Conservation (phyloP, 352 stramenopile species). For the Globisporangium megalacanthum region DNA sequence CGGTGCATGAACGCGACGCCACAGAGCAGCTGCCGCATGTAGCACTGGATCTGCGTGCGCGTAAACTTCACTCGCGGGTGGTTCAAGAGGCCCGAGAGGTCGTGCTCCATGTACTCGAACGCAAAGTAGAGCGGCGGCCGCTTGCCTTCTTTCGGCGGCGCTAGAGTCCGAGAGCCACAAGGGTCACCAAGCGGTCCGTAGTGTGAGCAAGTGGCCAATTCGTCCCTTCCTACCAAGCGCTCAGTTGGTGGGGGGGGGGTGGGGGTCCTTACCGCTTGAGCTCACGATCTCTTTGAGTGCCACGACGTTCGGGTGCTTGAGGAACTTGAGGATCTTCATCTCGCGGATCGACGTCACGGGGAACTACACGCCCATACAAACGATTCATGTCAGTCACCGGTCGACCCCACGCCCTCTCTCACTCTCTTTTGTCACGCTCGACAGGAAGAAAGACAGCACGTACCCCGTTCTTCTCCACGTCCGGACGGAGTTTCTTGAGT, state of each 20-base stretch:
- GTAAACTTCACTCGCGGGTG: conserved; percentile 79
- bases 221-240: no score
- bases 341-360: conserved; percentile 95
- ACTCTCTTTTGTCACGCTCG: no score
- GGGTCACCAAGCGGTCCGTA: no score
- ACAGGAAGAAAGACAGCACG: conserved; percentile 1
- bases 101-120: conserved; percentile 87
- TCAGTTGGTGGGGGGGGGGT: no score
- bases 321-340: conserved; percentile 97
- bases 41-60: conserved; percentile 83
- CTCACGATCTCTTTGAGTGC: conserved; percentile 94
- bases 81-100: conserved; percentile 79
- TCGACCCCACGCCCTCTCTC: not conserved
- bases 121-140: conserved; percentile 81
- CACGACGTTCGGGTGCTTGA: conserved; percentile 95
- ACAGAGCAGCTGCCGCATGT: conserved; percentile 80
- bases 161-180: conserved; percentile 15
- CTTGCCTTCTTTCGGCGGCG: conserved; percentile 77
- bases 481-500: conserved; percentile 77
- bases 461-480: conserved; percentile 86
- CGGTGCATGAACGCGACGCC: conserved; percentile 85
- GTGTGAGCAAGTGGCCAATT: not conserved
- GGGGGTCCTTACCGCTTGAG: conserved; percentile 28
- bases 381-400: no score
- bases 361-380: conserved; percentile 45